Evolutionary conservation across 176 grass and related monocot genomes (phyloP).

Genomic region (Carex scoparia): DNA sequence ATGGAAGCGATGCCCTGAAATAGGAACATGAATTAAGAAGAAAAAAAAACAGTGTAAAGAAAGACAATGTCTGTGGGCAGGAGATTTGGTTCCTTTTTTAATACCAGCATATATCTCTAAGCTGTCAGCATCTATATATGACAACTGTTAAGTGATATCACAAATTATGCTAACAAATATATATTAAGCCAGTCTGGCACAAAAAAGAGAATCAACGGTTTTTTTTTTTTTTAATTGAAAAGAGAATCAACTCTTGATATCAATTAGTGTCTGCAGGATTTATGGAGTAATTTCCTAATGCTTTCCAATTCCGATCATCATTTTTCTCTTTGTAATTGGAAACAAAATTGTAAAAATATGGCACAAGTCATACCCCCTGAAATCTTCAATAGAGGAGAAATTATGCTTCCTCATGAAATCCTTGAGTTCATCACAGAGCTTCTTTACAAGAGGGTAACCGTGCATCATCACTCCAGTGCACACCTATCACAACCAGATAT

Average conservation of each 20-base stretch:
- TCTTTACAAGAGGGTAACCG: constrained; percentile 93
- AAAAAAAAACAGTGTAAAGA: not conserved
- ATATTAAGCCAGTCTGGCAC: not conserved
- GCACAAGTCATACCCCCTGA: constrained; percentile 55
- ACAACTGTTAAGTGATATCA: not conserved
- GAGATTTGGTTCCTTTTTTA: not conserved
- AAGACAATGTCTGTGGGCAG: not conserved
- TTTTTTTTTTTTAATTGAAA: not conserved
- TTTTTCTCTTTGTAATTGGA: constrained; percentile 6
- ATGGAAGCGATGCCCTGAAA: constrained; percentile 67
- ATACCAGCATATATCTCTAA: constrained; percentile 3
- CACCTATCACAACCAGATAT: constrained; percentile 41
- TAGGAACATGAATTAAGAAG: not conserved
- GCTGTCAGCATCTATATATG: not conserved
- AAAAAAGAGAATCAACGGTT: not conserved
- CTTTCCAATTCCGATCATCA: not conserved
- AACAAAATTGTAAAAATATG: constrained; percentile 9
- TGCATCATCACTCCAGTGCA: constrained; percentile 98
- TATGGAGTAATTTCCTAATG: not conserved
- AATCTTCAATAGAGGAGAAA: constrained; percentile 81
- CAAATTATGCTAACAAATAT: not conserved
- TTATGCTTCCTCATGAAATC: constrained; percentile 95
- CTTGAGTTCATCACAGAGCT: constrained; percentile 72
- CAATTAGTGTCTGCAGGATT: not conserved
- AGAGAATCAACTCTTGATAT: not conserved